Base-by-base conservation (phyloP, 208 protist genomes). In the Crithidia sp. region DNA sequence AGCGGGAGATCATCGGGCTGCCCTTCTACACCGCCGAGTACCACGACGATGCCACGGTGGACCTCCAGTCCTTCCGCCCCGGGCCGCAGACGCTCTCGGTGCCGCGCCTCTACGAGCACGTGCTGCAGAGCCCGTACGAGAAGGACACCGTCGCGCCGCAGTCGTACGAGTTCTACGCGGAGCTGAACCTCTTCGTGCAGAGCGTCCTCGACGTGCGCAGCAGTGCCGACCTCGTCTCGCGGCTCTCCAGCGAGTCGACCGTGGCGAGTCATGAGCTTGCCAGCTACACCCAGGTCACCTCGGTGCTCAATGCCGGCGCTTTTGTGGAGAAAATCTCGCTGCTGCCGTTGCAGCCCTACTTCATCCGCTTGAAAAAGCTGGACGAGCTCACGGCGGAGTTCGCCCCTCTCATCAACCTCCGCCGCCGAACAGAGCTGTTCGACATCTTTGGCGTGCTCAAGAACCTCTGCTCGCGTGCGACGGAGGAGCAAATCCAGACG, bases 361-460 rank as follows among this genome's bases (percentile, higher is more conserved):
- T 90, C 10, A 62, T 82, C 56, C 89, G 79, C 39, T 77, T 95
- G n/a, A 71, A 84, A 40, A 74, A 90, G 44, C 85, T 97, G 62
- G 89, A 97, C 71, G 76, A 86, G 55, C 50, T 97, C 39, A 90
- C 85, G 44, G 72, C 79, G 19, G 80, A 87, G 47, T 91, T 97
- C 60, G 85, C 84, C 8, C 88, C 84, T 4, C 79, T 97, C 17
- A 86, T 97, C 54, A 91, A 97, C 76, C 63, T 97, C 56, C 76
- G 78, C 44, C 83, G 84, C 28, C 74, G 84, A 16, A 89, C 87
- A 39, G 90, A 97, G 79, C 69, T 95, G 10, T 89, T 95, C 69
- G 87, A 95, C 19, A 85, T 93, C 16, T 97, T 92, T 69, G 76
- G 85, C 40, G 80, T 87, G 7, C 79, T 97, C 54, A 95, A 95